A percentile compares a stretch with the other conserved stretches of the same genome.
Evolutionary conservation across 768 basidiomycete species (phyloP).

Genomic region (Suillus placidus): DNA sequence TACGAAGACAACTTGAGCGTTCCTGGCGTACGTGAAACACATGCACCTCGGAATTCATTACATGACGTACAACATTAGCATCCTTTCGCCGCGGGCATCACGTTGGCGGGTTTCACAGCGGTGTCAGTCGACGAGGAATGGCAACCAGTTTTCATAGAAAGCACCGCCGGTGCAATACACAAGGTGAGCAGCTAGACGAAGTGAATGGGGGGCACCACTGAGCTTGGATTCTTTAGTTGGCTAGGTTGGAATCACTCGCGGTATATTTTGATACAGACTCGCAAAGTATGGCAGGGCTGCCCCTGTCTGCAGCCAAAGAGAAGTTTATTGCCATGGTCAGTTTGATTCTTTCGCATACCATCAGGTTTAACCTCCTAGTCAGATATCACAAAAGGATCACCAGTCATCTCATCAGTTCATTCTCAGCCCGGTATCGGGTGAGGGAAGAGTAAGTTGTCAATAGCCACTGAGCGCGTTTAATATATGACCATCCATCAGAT

Average conservation of each 20-base stretch:
- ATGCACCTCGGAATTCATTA: neutral
- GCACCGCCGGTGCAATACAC: slow-evolving; percentile 82
- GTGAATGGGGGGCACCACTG: slow-evolving; percentile 3
- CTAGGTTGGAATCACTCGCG: slow-evolving; percentile 83
- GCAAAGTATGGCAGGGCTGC: slow-evolving; percentile 69
- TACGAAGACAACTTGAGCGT: slow-evolving; percentile 96
- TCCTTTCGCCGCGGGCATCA: slow-evolving; percentile 91
- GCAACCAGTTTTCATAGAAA: slow-evolving; percentile 91
- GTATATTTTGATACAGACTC: slow-evolving; percentile 96
- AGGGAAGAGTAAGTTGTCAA: slow-evolving; percentile 70
- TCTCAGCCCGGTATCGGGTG: slow-evolving; percentile 92
- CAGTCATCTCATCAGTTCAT: slow-evolving; percentile 80
- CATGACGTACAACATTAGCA: slow-evolving; percentile 52
- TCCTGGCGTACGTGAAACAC: slow-evolving; percentile 67
- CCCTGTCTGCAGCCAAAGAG: slow-evolving; percentile 64
- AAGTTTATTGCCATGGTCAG: slow-evolving; percentile 76
- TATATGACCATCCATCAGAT: slow-evolving; percentile 47
- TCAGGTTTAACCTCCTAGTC: neutral
- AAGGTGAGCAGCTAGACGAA: slow-evolving; percentile 55
- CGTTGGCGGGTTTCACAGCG: slow-evolving; percentile 84
- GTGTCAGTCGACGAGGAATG: slow-evolving; percentile 88
- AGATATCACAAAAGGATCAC: slow-evolving; percentile 56
- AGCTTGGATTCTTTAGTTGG: slow-evolving; percentile 54
- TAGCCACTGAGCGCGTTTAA: slow-evolving; percentile 1
- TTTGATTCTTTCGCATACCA: slow-evolving; percentile 7